These are phyloP conservation scores for Trichoderma orchidacearum DNA, from an alignment of 495 filamentous ascomycete genomes.

Conservation along the genomic window DNA sequence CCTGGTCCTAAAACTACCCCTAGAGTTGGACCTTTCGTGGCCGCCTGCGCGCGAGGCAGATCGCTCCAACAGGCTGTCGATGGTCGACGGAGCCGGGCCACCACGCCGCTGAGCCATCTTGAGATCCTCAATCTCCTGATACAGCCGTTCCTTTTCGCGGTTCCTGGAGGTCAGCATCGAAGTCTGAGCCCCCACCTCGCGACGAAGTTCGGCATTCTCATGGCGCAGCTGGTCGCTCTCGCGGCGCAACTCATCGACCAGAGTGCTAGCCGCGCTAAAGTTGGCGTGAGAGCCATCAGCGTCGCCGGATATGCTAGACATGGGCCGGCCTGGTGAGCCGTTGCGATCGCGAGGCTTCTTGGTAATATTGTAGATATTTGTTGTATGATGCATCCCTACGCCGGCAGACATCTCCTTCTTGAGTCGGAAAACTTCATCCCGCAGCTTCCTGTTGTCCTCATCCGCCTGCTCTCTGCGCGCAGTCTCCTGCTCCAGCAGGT, in stretches of 20 bases:
- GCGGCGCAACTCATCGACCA: slow-evolving; percentile 45
- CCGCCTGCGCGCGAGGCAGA: slow-evolving; percentile 72
- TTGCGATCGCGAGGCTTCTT: slow-evolving; percentile 39
- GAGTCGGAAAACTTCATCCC: slow-evolving; percentile 69
- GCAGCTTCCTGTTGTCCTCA: slow-evolving; percentile 70
- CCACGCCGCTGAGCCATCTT: slow-evolving; percentile 70
- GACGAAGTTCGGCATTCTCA: slow-evolving; percentile 83
- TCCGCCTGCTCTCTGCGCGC: slow-evolving; percentile 81
- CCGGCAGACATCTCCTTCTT: slow-evolving; percentile 41
- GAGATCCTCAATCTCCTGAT: slow-evolving; percentile 93
- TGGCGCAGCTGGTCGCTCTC: slow-evolving; percentile 71
- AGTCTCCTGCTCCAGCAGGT: slow-evolving; percentile 88
- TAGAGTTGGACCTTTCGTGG: slow-evolving; percentile 51
- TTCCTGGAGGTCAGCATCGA: slow-evolving; percentile 97
- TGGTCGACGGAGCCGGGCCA: slow-evolving; percentile 44
- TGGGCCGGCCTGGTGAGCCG: slow-evolving; percentile 45
- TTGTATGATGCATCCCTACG: slow-evolving; percentile 34
- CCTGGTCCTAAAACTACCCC: slow-evolving; percentile 56
- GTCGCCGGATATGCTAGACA: slow-evolving; percentile 46
- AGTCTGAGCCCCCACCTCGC: slow-evolving; percentile 88
- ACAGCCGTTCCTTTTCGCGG: slow-evolving; percentile 83
- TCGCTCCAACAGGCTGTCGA: slow-evolving; percentile 85
- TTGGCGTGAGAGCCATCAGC: slow-evolving; percentile 36
- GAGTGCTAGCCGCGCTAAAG: slow-evolving; percentile 48
- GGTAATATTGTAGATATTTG: slow-evolving; percentile 49